phyloP scores from a whole-genome alignment of 2,329 filamentous ascomycete species.

The Aspergillus fumigatiaffinis region DNA sequence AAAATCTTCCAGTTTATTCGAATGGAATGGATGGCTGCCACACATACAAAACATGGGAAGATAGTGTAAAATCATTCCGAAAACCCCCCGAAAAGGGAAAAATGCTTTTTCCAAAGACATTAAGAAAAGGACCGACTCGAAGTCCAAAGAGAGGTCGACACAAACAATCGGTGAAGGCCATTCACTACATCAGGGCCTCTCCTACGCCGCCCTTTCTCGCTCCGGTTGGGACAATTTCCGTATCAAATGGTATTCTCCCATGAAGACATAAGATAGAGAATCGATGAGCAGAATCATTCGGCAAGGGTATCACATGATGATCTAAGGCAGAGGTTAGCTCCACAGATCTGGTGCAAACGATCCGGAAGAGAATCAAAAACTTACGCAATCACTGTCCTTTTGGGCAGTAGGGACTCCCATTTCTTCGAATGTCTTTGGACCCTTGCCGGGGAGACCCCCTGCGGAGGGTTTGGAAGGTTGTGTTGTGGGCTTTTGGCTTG shows the following conservation, averaged over 20 bases:
- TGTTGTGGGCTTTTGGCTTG: constrained; percentile 34
- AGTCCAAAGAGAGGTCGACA: neutral
- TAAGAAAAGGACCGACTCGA: neutral
- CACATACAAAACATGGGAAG: neutral
- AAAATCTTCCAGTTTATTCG: neutral
- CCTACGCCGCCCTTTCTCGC: neutral
- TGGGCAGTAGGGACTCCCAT: constrained; percentile 91
- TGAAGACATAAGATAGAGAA: constrained; percentile 16
- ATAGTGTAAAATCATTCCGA: neutral
- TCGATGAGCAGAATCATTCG: constrained; percentile 8
- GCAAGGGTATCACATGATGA: constrained; percentile 41
- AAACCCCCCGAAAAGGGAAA: neutral
- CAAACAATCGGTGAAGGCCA: neutral
- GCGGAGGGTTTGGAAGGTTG: constrained; percentile 23
- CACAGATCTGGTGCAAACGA: neutral
- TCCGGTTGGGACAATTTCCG: neutral
- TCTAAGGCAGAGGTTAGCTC: constrained; percentile 22
- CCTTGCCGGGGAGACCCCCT: constrained; percentile 57
- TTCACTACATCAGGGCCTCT: neutral
- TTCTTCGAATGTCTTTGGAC: constrained; percentile 93
- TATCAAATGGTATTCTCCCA: constrained; percentile 5
- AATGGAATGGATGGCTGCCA: neutral
- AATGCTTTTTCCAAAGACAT: neutral
- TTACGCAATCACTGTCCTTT: constrained; percentile 86
- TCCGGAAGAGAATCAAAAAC: constrained; percentile 23